Base-by-base conservation (phyloP, 2,329 filamentous ascomycete genomes). In the Trichoderma cornu-damae region DNA sequence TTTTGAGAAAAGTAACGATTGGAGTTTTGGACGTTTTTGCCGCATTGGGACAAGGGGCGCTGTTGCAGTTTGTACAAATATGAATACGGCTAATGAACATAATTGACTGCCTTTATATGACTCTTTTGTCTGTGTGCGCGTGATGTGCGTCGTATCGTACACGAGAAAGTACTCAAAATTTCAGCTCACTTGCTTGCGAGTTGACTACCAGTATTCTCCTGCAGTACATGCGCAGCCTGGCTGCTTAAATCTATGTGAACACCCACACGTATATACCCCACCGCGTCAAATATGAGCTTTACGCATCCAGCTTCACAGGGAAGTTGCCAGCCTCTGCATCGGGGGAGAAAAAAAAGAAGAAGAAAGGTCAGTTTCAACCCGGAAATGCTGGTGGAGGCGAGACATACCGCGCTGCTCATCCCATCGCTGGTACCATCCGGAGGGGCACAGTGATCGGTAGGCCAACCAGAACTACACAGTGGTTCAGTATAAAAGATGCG, bases 371-470 rank as follows among this genome's bases (percentile, higher is more conserved):
- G 54, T 38, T 16, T 69, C 63, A 67, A 62, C 58, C 14, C 4
- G 7, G 6, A 38, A 8, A 38, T 7, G 38, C 2, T 9, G 4
- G 42, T 49, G 5, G 46, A 44, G 14, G 12, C 42, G 62, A 55
- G 7, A 78, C 88, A 72, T 80, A 95, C 90, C 90, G 77, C 94
- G 89, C 82, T 97, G 94, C 71, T 94, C 90, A 73, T 99, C 93
- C 94, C 94, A 99, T 78, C 94, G 85, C 77, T 87, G 78, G 73
- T 88, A 88, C 94, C 94, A 99, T 71, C 85, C 84, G 75, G 89
- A 94, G 68, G 95, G 94, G 88, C 95, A 99, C 66, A 99, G 86
- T 66, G 94, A 96, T 76, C 90, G 88, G 83, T 96, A 99, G 68
- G 94, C 91, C 70, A 95, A 85, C 82, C 86, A 90, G 84, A 99